Percentiles rank a stretch among this genome's conserved stretches.
Evolutionary conservation across 2,329 filamentous ascomycete genomes (phyloP).

Genomic region (Sporothrix schenckii): DNA sequence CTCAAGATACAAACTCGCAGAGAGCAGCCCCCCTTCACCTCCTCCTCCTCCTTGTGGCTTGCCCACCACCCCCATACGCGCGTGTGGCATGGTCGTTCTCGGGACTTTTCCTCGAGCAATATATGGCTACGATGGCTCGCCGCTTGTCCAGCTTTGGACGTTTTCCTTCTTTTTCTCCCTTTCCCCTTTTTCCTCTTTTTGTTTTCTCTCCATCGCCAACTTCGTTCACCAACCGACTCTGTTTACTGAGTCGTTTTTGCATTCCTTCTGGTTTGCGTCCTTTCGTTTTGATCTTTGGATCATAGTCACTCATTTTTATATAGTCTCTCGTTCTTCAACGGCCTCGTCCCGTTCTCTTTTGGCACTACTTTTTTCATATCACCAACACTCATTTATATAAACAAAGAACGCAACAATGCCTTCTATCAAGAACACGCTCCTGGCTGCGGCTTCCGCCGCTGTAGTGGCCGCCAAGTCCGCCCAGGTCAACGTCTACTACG

Average conservation of each 20-base stretch:
- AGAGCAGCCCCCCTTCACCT: conserved; percentile 7
- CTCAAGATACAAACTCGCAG: conserved; percentile 21
- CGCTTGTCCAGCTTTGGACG: conserved; percentile 11
- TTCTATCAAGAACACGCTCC: conserved; percentile 38
- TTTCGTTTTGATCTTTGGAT: conserved; percentile 36
- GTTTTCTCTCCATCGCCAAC: conserved; percentile 21
- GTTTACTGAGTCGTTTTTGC: conserved; percentile 31
- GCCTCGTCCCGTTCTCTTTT: conserved; percentile 9
- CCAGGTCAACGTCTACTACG: conserved; percentile 44
- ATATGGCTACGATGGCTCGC: conserved; percentile 21
- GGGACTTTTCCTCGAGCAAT: conserved; percentile 14
- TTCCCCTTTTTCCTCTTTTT: conserved; percentile 3
- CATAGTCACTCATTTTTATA: conserved; percentile 29
- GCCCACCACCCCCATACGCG: background rate
- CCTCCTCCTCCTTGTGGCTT: background rate
- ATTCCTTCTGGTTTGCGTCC: conserved; percentile 37
- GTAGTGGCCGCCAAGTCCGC: conserved; percentile 37
- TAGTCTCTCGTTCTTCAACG: conserved; percentile 4
- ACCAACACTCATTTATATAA: conserved; percentile 15
- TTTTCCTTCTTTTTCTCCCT: conserved; percentile 15
- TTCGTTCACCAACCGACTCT: conserved; percentile 24
- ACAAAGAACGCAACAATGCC: conserved; percentile 28
- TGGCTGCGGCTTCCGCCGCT: conserved; percentile 38
- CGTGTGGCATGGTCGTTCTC: background rate
- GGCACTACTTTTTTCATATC: background rate